These are phyloP conservation scores for Eruca vesicaria DNA, from an alignment of 441 rosid genomes.

Conservation along the genomic window DNA sequence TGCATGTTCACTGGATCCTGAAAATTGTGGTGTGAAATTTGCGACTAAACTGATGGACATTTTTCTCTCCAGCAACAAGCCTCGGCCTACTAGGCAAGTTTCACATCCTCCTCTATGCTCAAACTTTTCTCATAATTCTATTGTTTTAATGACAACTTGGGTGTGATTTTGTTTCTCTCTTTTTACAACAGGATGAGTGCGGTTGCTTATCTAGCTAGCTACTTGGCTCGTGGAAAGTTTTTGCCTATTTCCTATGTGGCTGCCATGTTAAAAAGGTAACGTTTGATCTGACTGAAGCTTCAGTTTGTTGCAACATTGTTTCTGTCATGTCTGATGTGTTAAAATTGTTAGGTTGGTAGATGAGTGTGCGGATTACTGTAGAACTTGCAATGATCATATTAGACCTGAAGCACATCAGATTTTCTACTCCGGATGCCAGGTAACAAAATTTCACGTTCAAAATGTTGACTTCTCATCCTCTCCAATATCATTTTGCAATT, in stretches of 20 bases:
- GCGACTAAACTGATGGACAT: constrained; percentile 49
- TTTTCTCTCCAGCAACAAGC: constrained; percentile 41
- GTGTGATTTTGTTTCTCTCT: not conserved
- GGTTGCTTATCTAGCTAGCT: constrained; percentile 85
- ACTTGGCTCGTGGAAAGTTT: constrained; percentile 76
- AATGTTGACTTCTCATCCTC: not conserved
- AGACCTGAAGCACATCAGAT: constrained; percentile 56
- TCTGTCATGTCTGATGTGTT: not conserved
- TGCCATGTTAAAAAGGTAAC: constrained; percentile 55
- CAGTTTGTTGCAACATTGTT: not conserved
- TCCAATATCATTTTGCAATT: not conserved
- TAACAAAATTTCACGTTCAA: constrained; percentile 20
- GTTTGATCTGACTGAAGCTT: not conserved
- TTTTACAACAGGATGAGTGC: constrained; percentile 76
- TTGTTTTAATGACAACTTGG: not conserved
- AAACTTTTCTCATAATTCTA: not conserved
- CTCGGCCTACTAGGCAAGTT: constrained; percentile 57
- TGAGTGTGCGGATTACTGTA: constrained; percentile 67
- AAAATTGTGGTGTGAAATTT: constrained; percentile 67
- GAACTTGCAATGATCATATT: constrained; percentile 43
- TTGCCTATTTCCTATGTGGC: constrained; percentile 50
- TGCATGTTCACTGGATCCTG: constrained; percentile 82
- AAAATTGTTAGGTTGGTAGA: constrained; percentile 53
- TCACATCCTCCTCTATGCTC: not conserved
- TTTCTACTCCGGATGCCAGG: constrained; percentile 89